Evolutionary conservation across 192 early-diverging fungal genomes (phyloP).

Genomic region (Chytriomyces confervae): DNA sequence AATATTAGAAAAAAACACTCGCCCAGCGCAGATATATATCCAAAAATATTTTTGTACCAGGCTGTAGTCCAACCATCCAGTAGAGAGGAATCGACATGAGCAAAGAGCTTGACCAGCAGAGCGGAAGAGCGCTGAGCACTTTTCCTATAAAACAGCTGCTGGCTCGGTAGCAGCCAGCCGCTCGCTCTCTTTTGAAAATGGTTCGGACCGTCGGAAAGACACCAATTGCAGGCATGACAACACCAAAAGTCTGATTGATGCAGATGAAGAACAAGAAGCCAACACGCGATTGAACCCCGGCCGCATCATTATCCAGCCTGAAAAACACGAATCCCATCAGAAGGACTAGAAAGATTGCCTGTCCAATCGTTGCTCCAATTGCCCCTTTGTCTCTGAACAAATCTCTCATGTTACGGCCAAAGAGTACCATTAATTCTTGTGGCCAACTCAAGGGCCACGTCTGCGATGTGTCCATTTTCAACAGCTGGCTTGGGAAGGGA

Average conservation of each 20-base stretch:
- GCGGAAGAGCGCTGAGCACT: slow-evolving; percentile 57
- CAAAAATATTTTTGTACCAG: neutral
- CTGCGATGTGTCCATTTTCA: slow-evolving; percentile 2
- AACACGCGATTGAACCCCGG: slow-evolving; percentile 17
- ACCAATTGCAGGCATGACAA: slow-evolving; percentile 60
- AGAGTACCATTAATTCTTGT: slow-evolving; percentile 39
- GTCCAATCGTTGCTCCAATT: slow-evolving; percentile 57
- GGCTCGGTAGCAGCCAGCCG: slow-evolving; percentile 67
- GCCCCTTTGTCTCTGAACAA: slow-evolving; percentile 48
- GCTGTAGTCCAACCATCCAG: slow-evolving; percentile 40
- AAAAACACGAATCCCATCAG: slow-evolving; percentile 51
- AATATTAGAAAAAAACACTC: neutral
- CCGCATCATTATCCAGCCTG: slow-evolving; percentile 18
- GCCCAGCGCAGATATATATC: neutral
- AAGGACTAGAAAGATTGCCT: slow-evolving; percentile 55
- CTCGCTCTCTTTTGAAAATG: slow-evolving; percentile 62
- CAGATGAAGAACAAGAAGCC: slow-evolving; percentile 45
- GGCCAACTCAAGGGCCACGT: slow-evolving; percentile 30
- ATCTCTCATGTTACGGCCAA: slow-evolving; percentile 44
- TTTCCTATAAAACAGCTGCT: slow-evolving; percentile 69
- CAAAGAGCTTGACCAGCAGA: slow-evolving; percentile 32
- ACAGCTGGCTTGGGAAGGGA: slow-evolving; percentile 29
- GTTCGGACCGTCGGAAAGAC: slow-evolving; percentile 38
- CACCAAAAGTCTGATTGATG: slow-evolving; percentile 57
- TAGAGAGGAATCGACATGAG: slow-evolving; percentile 46